These are phyloP conservation scores for Penicillium sp. DNA, from an alignment of 2,329 filamentous ascomycete species.

Conservation along the genomic window DNA sequence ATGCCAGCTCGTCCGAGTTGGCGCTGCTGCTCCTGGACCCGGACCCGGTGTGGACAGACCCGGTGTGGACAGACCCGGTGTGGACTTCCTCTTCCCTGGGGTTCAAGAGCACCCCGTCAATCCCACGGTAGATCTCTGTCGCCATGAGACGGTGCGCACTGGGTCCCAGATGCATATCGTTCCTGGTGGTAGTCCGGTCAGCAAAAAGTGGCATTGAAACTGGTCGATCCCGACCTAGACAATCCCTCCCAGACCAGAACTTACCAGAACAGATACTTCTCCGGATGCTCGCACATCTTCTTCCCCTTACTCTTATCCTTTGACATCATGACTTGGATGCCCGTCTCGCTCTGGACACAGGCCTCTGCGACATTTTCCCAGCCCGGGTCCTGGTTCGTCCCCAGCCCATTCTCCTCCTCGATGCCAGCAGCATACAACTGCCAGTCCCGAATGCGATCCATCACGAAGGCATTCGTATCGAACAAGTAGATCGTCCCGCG, in stretches of 20 bases:
- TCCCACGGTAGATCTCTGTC: constrained; percentile 40
- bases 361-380: constrained; percentile 42
- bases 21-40: background rate
- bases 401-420: constrained; percentile 38
- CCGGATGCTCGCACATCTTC: constrained; percentile 36
- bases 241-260: constrained; percentile 10
- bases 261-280: constrained; percentile 47
- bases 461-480: constrained; percentile 43
- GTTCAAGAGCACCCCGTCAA: constrained; percentile 38
- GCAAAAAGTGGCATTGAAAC: constrained; percentile 4
- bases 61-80: background rate
- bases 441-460: constrained; percentile 43
- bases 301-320: constrained; percentile 19
- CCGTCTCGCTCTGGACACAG: constrained; percentile 34
- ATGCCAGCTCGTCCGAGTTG: background rate
- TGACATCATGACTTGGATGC: constrained; percentile 35
- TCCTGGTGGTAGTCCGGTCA: constrained; percentile 31
- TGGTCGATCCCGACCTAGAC: constrained; percentile 12
- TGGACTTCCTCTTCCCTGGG: background rate
- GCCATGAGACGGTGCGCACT: constrained; percentile 43
- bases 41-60: background rate
- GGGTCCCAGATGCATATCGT: constrained; percentile 45
- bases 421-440: constrained; percentile 41
- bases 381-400: constrained; percentile 34
- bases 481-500: constrained; percentile 41